Conservation (phyloP, 2,329 filamentous ascomycete species). For the Beauveria asiatica region DNA sequence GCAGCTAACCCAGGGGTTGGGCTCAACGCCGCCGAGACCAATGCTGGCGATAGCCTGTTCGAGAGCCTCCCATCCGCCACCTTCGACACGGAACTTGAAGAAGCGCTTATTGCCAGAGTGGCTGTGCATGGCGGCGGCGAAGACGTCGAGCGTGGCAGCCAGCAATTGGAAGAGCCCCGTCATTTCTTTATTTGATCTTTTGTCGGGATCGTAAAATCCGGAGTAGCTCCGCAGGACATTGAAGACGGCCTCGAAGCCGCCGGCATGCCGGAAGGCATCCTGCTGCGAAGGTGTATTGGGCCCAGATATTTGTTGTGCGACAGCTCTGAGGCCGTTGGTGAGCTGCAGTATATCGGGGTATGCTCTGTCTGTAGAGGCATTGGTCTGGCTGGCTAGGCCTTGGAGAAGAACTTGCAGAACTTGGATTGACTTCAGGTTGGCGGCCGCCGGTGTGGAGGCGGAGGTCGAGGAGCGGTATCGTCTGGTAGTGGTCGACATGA, state of each 20-base stretch:
- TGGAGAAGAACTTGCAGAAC: conserved; percentile 49
- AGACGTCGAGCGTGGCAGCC: conserved; percentile 60
- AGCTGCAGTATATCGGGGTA: conserved; percentile 43
- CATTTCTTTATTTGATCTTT: conserved; percentile 54
- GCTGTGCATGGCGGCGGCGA: conserved; percentile 66
- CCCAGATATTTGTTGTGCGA: conserved; percentile 54
- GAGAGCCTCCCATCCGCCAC: conserved; percentile 69
- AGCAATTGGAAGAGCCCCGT: conserved; percentile 59
- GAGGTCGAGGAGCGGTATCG: conserved; percentile 59
- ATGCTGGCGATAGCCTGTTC: conserved; percentile 64
- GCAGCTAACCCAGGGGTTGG: conserved; percentile 58
- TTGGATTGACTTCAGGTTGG: conserved; percentile 52
- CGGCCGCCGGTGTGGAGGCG: conserved; percentile 41
- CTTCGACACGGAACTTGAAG: conserved; percentile 68
- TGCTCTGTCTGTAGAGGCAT: conserved; percentile 25
- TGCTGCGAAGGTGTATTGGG: conserved; percentile 45
- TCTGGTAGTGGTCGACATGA: conserved; percentile 43
- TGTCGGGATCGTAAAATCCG: conserved; percentile 65
- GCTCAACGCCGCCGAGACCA: conserved; percentile 54
- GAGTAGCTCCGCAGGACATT: conserved; percentile 61
- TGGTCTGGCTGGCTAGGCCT: conserved; percentile 28
- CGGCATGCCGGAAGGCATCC: conserved; percentile 74
- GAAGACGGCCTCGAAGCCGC: conserved; percentile 69
- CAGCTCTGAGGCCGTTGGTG: conserved; percentile 49
- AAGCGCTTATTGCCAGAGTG: conserved; percentile 84